These are phyloP conservation scores for Paracoccidioides brasiliensis DNA, from an alignment of 2,329 filamentous ascomycete species.

Conservation along the genomic window DNA sequence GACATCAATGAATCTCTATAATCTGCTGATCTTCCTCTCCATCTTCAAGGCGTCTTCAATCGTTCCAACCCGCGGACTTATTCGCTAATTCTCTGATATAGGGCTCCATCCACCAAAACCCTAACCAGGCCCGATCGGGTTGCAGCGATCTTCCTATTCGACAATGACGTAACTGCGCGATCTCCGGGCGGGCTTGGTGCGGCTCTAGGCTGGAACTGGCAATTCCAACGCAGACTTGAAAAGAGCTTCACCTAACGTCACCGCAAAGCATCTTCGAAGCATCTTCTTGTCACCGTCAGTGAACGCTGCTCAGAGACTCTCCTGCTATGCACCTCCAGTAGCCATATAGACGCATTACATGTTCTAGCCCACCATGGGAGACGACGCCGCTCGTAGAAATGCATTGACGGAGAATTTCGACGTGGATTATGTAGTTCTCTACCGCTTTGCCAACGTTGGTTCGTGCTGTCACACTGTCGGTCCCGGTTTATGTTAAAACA, in stretches of 20 bases:
- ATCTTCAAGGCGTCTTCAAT: not conserved
- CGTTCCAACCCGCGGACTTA: not conserved
- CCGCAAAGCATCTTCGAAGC: not conserved
- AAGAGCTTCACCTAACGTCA: not conserved
- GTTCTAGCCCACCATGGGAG: not conserved
- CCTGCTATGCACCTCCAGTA: not conserved
- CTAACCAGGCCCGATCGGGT: not conserved
- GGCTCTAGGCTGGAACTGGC: not conserved
- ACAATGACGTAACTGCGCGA: not conserved
- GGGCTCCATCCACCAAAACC: not conserved
- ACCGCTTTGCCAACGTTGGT: conserved; percentile 58
- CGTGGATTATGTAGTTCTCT: conserved; percentile 82
- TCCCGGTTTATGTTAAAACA: not conserved
- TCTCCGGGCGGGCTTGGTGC: not conserved
- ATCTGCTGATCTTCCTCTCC: no score
- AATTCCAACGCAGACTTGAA: not conserved
- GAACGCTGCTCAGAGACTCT: not conserved
- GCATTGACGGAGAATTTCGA: conserved; percentile 42
- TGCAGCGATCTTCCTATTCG: not conserved
- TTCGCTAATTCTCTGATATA: not conserved
- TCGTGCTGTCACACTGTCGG: conserved; percentile 14
- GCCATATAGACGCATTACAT: not conserved
- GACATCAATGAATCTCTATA: no score
- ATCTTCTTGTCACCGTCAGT: not conserved
- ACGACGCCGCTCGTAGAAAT: not conserved